These are phyloP conservation scores for Cladorrhinum samala DNA, from an alignment of 495 filamentous ascomycete genomes.

Conservation along the genomic window DNA sequence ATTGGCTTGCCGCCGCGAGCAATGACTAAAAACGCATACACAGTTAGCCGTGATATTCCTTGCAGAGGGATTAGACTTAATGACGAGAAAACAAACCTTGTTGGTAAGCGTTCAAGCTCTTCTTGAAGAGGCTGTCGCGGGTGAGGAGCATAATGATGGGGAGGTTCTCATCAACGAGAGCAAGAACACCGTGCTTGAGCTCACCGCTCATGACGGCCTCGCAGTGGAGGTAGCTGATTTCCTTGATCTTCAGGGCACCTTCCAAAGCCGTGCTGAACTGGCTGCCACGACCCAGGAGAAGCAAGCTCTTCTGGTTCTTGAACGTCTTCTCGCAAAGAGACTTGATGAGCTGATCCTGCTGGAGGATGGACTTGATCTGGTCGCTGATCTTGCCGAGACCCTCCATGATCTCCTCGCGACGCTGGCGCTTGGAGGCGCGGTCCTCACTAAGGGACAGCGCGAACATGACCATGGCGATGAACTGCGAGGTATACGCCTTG, in stretches of 20 bases:
- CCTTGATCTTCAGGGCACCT: constrained; percentile 98
- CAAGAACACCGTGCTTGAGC: constrained; percentile 95
- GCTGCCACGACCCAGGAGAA: constrained; percentile 87
- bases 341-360: constrained; percentile 90
- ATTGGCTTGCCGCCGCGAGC: constrained; percentile 91
- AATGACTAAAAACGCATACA: constrained; percentile 54
- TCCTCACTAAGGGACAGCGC: constrained; percentile 93
- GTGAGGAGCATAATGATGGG: constrained; percentile 99
- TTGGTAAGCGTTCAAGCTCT: constrained; percentile 97
- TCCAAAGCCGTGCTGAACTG: constrained; percentile 97
- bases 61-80: too few relatives aligned
- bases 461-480: constrained; percentile 99
- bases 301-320: constrained; percentile 93
- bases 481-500: constrained; percentile 98
- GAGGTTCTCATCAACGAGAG: constrained; percentile 93
- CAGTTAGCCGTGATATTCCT: constrained; percentile 11
- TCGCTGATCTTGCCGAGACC: constrained; percentile 78
- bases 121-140: constrained; percentile 88
- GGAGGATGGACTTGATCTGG: constrained; percentile 86
- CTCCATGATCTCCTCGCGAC: constrained; percentile 95
- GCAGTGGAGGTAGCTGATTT: constrained; percentile 98
- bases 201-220: constrained; percentile 99
- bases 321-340: constrained; percentile 81
- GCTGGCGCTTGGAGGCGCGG: constrained; percentile 85
- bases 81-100: constrained; percentile 58